phyloP scores from a whole-genome alignment of 2,329 filamentous ascomycete species.

The Claviceps maximensis region DNA sequence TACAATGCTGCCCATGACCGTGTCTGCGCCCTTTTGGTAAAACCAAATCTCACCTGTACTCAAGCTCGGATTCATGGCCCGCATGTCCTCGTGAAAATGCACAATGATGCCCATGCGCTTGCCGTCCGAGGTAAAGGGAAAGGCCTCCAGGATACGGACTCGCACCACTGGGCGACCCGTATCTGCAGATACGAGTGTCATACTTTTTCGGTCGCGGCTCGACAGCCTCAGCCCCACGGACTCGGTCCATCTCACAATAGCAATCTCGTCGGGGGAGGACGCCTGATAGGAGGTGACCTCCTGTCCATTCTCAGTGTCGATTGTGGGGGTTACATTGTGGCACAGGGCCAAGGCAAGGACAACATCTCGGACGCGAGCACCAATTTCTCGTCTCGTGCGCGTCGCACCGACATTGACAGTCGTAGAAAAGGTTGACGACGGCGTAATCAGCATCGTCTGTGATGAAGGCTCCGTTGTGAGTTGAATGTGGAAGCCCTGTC shows the following conservation, averaged over 20 bases:
- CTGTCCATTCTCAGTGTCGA: constrained; percentile 66
- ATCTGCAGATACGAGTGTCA: constrained; percentile 66
- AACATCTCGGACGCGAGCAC: constrained; percentile 81
- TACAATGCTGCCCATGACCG: constrained; percentile 94
- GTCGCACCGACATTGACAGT: constrained; percentile 52
- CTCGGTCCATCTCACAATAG: constrained; percentile 93
- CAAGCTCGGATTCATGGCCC: constrained; percentile 34
- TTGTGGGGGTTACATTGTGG: constrained; percentile 84
- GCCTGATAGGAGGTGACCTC: constrained; percentile 82
- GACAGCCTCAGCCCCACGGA: constrained; percentile 74
- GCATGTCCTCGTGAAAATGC: constrained; percentile 54
- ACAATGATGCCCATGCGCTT: constrained; percentile 98
- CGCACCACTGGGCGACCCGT: constrained; percentile 64
- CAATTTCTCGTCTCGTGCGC: constrained; percentile 82
- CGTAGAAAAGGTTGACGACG: constrained; percentile 56
- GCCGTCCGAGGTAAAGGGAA: constrained; percentile 94
- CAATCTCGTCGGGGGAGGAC: constrained; percentile 94
- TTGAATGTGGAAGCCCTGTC: constrained; percentile 60
- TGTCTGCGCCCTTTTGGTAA: constrained; percentile 96
- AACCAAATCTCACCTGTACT: constrained; percentile 82
- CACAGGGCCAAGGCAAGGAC: constrained; percentile 85
- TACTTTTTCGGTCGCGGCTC: constrained; percentile 75
- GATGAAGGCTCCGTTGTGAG: constrained; percentile 30
- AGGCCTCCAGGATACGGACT: constrained; percentile 82
- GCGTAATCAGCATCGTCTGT: constrained; percentile 51